Base-by-base conservation (phyloP, 805 yeast genomes). In the Pichia kluyveri region DNA sequence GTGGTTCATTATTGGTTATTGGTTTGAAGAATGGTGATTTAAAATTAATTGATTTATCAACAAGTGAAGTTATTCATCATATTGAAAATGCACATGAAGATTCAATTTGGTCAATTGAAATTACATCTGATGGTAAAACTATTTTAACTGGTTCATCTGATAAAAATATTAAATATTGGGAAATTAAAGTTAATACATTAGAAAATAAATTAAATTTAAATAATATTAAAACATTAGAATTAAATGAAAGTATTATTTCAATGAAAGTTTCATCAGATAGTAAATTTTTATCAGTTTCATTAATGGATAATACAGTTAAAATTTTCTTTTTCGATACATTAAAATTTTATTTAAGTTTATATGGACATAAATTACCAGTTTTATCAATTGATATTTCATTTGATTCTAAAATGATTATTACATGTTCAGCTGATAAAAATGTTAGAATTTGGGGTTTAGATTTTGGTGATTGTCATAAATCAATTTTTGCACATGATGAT, bases 401-500 rank as follows among this genome's bases (percentile, higher is more conserved):
- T 56, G 99, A 93, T 65, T 82, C 91, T 38, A 91, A 93, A 65
- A 64, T 93, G 56, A 76, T 93, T 52, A 80, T 91, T 46, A 87
- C 98, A 0, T 86, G 96, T 5, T 88, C 97, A 1, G 99, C 99
- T 0, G 99, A 93, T 68, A 93, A 93, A 66, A 93, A 93, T 66
- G 86, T 93, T 61, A 89, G 95, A 68, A 85, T 93, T 49, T 93
- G 99, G 99, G 99, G 99, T 45, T 70, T 93, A 50, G 99, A 93
- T 65, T 93, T 93, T 67, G 99, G 99, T 67, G 99, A 93, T 67
- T 93, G 99, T 72, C 99, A 93, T 66, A 85, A 84, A 63, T 91
- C 98, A 2, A 79, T 93, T 28, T 93, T 93, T 65, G 99, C 95
- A 1, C 99, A 93, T 63, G 96, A 89, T 60, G 99, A 93, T 64